Base-by-base conservation (phyloP, 192 early-diverging fungal genomes). In the Thamnidium elegans region DNA sequence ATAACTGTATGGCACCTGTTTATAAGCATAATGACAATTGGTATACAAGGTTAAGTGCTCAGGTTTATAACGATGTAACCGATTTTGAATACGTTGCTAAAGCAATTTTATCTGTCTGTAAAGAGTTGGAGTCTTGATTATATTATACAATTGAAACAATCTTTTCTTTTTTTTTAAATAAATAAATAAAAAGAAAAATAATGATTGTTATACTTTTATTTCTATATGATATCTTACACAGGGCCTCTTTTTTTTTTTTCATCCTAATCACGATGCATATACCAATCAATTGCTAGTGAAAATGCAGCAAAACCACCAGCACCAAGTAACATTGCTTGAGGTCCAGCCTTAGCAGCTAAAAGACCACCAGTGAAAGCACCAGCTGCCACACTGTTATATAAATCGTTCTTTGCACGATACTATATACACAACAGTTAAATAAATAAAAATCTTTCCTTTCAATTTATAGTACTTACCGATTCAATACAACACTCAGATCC, bases 221-320 rank as follows among this genome's bases (percentile, higher is more conserved):
- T 39, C 36, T 39, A 39, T 39, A 39, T 39, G 5, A 39, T 39
- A 39, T 39, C 5, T 39, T 39, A 39, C 36, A 39, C 0, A 39
- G 36, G 36, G 36, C 36, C 36, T 10, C 36, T 39, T 39, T 39
- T 39, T 36, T 36, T 36, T 36, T 39, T 10, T 39, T 39, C 36
- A 9, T 9, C 4, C 36, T 65, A 77, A 55, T 79, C 66, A 75
- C 84, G 69, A 73, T 85, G 80, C 87, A 95, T 90, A 71, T 89
- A 95, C 70, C 80, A 89, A 70, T 96, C 96, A 46, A 99, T 96
- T 10, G 90, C 93, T 10, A 88, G 87, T 10, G 92, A 94, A 68
- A 99, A 99, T 11, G 93, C 94, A 3, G 92, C 94, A 84, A 99
- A 97, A 15, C 93, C 90, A 45, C 84, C 90, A 70, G 95, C 97